Evolutionary conservation across 805 yeast species (phyloP), one percentile per base, ranked within the genome.

Genomic region (Priceomyces castillae): DNA sequence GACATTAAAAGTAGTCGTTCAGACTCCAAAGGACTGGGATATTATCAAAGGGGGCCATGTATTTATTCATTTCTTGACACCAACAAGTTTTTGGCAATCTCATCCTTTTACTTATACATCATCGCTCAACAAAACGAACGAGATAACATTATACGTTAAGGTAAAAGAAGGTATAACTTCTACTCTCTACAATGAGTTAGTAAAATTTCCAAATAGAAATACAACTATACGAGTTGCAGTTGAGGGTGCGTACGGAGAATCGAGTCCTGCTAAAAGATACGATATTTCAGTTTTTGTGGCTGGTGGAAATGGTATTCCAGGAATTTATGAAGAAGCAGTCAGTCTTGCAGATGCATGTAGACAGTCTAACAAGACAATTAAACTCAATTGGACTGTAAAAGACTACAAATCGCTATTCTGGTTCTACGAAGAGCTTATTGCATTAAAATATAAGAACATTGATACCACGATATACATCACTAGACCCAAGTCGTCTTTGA

Each of bases 41-140:
- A 69, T 76, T 3, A 60, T 61, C 38, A 84, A 86, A 0, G 88
- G 88, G 1, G 81, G 82, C 18, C 83, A 78, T 58, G 79, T 80
- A 22, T 82, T 78, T 62, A 58, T 82, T 15, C 80, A 77, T 50
- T 69, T 77, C 48, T 53, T 79, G 35, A 64, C 54, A 26, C 66
- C 70, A 35, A 49, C 64, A 28, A 61, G 76, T 51, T 77, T 80
- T 53, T 78, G 83, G 79, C 83, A 82, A 52, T 80, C 86, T 0
- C 88, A 82, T 57, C 89, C 89, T 2, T 82, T 82, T 50, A 80
- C 86, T 0, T 67, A 64, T 41, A 64, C 69, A 4, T 45, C 49
- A 3, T 43, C 50, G 2, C 30, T 48, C 18, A 47, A 45, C 4
- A 44, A 47, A 12, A 44, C 54, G 6, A 43, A 54, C 35, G 51